A percentile compares a stretch with the other conserved stretches of the same genome.
Conservation (phyloP, 306 rosid genomes). For the Cicer judaicum region DNA sequence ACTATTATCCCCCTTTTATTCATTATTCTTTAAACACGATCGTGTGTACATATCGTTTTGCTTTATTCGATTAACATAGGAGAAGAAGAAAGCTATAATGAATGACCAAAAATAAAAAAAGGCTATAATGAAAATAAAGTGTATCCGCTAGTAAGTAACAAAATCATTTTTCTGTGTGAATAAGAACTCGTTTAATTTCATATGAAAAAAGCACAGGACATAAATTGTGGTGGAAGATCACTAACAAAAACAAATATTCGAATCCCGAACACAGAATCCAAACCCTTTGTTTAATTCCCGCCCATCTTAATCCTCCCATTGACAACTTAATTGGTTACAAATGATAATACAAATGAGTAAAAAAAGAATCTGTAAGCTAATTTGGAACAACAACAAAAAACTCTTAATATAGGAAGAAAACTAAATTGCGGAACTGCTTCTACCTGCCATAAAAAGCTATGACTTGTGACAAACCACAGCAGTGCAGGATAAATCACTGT, state of each 20-base stretch:
- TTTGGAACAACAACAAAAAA: neutral
- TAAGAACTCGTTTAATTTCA: too few relatives aligned
- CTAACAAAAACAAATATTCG: neutral
- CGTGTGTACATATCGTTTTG: too few relatives aligned
- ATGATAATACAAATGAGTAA: conserved; percentile 34
- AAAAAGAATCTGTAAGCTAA: conserved; percentile 43
- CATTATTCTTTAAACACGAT: too few relatives aligned
- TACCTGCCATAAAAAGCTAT: conserved; percentile 55
- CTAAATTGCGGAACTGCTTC: conserved; percentile 33
- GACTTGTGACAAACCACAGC: conserved; percentile 78
- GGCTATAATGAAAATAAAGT: too few relatives aligned
- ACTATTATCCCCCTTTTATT: too few relatives aligned
- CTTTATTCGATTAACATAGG: too few relatives aligned
- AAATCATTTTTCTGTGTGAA: too few relatives aligned
- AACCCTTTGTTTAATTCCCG: neutral
- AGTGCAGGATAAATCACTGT: conserved; percentile 72
- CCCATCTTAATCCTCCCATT: conserved; percentile 23
- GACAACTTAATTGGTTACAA: conserved; percentile 43
- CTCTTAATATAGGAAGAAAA: neutral
- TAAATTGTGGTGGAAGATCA: neutral
- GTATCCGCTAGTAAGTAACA: too few relatives aligned
- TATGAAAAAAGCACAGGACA: neutral
- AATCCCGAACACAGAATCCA: neutral
- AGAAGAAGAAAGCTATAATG: too few relatives aligned
- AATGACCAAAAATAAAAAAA: too few relatives aligned